Conservation (phyloP, 1,139 yeast species). For the Meyerozyma smithsonii region DNA sequence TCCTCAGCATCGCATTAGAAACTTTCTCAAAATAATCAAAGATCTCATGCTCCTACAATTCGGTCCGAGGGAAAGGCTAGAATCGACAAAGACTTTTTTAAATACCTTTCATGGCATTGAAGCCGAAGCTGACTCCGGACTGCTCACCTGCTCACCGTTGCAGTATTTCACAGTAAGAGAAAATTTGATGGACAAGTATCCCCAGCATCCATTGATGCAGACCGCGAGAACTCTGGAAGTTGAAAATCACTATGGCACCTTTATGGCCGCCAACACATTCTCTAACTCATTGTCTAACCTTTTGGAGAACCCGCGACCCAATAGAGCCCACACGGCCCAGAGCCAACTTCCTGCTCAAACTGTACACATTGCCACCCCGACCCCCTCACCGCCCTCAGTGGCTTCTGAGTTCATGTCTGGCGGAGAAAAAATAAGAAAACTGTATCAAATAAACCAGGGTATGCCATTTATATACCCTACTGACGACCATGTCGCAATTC, state of each 20-base stretch:
- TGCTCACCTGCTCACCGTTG: slow-evolving; percentile 61
- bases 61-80: slow-evolving; percentile 50
- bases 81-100: slow-evolving; percentile 47
- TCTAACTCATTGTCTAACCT: slow-evolving; percentile 52
- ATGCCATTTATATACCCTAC: slow-evolving; percentile 77
- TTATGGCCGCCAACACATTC: slow-evolving; percentile 40
- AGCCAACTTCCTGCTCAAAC: slow-evolving; percentile 59
- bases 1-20: slow-evolving; percentile 33
- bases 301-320: slow-evolving; percentile 57
- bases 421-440: slow-evolving; percentile 64
- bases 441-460: slow-evolving; percentile 74
- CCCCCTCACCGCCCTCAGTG: slow-evolving; percentile 75
- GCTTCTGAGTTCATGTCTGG: slow-evolving; percentile 54
- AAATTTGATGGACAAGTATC: slow-evolving; percentile 71
- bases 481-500: slow-evolving; percentile 35
- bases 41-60: slow-evolving; percentile 59
- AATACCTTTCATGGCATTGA: slow-evolving; percentile 39
- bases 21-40: slow-evolving; percentile 40
- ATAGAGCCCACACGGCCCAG: slow-evolving; percentile 48
- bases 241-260: slow-evolving; percentile 24
- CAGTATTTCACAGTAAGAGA: slow-evolving; percentile 78
- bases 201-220: slow-evolving; percentile 42
- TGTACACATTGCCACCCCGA: slow-evolving; percentile 82
- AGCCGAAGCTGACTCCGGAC: slow-evolving; percentile 16
- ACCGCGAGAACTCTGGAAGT: slow-evolving; percentile 14